Evolutionary conservation across 257 asterid genomes (phyloP), one percentile per base, ranked within the genome.

Genomic region (Nicotiana obtusifolia): DNA sequence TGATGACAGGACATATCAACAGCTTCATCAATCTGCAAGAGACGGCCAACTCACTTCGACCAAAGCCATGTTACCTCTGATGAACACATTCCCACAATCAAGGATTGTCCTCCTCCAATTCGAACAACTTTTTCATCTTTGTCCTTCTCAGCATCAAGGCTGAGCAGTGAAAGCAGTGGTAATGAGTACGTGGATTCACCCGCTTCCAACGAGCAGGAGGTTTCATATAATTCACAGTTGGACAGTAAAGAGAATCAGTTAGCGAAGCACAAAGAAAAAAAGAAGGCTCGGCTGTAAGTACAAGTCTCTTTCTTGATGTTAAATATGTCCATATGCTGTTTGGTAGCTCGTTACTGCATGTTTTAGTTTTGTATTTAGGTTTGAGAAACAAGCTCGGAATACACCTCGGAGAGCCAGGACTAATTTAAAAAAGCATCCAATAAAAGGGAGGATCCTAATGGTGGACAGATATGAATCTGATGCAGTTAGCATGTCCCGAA

Each of bases 81-180:
- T 75, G 80, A 24, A 60, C 80, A 75, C 17, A 75, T 75, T 75
- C 80, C 80, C 80, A 49, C 62, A 5, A 49, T 75, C 80, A 75
- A 75, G 44, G 80, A 75, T 54, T 75, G 80, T 49, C 80, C 80
- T 75, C 80, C 80, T 11, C 80, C 80, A 49, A 26, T 75, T 15
- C 26, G 62, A 26, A 75, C 80, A 75, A 49, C 49, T 22, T 49
- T 75, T 26, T 49, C 80, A 5, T 26, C 24, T 2, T 49, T 49
- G 62, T 75, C 44, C 41, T 75, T 75, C 54, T 84, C 92, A 6
- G 61, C 65, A 13, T 85, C 95, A 11, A 87, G 92, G 82, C 77
- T 80, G 52, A 86, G 90, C 16, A 89, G 87, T 7, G 93, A 90
- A 83, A 85, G 90, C 85, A 89, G 86, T 24, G 83, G 88, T 64